Percentiles rank a stretch among this genome's conserved stretches.
These are phyloP conservation scores for Ophiosphaerella korrae DNA, from an alignment of 2,329 filamentous ascomycete species.

Conservation along the genomic window DNA sequence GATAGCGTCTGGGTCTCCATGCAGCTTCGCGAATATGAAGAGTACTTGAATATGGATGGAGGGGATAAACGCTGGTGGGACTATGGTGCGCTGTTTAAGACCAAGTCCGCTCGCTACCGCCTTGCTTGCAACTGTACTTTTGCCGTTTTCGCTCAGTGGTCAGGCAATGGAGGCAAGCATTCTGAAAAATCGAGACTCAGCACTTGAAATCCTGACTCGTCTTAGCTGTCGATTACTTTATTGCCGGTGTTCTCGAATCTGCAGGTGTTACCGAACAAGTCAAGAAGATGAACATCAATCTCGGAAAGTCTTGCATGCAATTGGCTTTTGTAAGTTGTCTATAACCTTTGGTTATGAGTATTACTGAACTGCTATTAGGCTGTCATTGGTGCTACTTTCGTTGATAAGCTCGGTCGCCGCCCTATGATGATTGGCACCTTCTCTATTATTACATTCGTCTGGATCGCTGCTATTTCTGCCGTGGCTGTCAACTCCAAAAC, in stretches of 20 bases:
- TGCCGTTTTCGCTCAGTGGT: slow-evolving; percentile 57
- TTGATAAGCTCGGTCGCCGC: slow-evolving; percentile 34
- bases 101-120: slow-evolving; percentile 53
- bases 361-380: slow-evolving; percentile 18
- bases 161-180: slow-evolving; percentile 39
- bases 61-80: slow-evolving; percentile 65
- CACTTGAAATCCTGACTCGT: too few relatives aligned
- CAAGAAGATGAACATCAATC: slow-evolving; percentile 45
- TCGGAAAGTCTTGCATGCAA: slow-evolving; percentile 42
- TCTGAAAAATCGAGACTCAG: too few relatives aligned
- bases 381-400: slow-evolving; percentile 40
- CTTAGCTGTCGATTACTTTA: slow-evolving; percentile 35
- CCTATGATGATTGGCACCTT: slow-evolving; percentile 39
- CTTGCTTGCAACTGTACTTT: slow-evolving; percentile 58
- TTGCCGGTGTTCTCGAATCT: slow-evolving; percentile 41
- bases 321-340: slow-evolving; percentile 32
- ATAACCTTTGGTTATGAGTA: too few relatives aligned
- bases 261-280: slow-evolving; percentile 42
- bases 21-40: slow-evolving; percentile 45
- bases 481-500: slow-evolving; percentile 21
- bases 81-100: slow-evolving; percentile 59
- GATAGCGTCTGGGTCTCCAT: slow-evolving; percentile 32
- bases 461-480: slow-evolving; percentile 29
- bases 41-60: slow-evolving; percentile 60
- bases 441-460: slow-evolving; percentile 27